Evolutionary conservation across 2,329 filamentous ascomycete genomes (phyloP).

Genomic region (Pseudocercospora crystallina): DNA sequence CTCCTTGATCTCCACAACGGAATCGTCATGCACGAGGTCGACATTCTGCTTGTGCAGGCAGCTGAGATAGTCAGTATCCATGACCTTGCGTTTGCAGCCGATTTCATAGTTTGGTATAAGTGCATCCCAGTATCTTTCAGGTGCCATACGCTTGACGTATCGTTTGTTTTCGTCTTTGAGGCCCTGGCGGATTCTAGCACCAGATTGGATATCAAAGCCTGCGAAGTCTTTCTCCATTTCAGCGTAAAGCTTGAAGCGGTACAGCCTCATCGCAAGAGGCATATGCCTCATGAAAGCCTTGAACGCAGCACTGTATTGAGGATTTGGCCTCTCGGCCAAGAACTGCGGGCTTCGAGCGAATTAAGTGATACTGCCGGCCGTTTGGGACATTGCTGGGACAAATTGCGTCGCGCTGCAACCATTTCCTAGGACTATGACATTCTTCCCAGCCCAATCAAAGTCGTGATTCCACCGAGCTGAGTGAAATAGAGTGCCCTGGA

Average conservation of each 20-base stretch:
- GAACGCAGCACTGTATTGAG: constrained; percentile 41
- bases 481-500: constrained; percentile 41
- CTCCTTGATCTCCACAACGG: constrained; percentile 41
- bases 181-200: constrained; percentile 38
- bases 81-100: constrained; percentile 51
- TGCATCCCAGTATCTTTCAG: constrained; percentile 45
- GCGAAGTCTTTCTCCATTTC: constrained; percentile 47
- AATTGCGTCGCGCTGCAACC: constrained; percentile 52
- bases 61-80: constrained; percentile 49
- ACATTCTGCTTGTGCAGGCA: constrained; percentile 46
- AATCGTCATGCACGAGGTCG: constrained; percentile 44
- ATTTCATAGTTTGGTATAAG: constrained; percentile 47
- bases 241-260: constrained; percentile 44
- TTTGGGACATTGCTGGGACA: constrained; percentile 45
- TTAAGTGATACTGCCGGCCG: constrained; percentile 46
- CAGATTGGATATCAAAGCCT: constrained; percentile 42
- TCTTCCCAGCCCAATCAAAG: constrained; percentile 40
- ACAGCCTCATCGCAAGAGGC: constrained; percentile 46
- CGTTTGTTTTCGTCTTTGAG: constrained; percentile 41
- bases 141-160: constrained; percentile 47
- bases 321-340: constrained; percentile 48
- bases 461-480: constrained; percentile 44
- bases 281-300: constrained; percentile 48
- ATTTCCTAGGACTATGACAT: constrained; percentile 45
- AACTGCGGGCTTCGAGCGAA: constrained; percentile 55